phyloP scores from a whole-genome alignment of 2,329 filamentous ascomycete species.

The Epichloe festucae region DNA sequence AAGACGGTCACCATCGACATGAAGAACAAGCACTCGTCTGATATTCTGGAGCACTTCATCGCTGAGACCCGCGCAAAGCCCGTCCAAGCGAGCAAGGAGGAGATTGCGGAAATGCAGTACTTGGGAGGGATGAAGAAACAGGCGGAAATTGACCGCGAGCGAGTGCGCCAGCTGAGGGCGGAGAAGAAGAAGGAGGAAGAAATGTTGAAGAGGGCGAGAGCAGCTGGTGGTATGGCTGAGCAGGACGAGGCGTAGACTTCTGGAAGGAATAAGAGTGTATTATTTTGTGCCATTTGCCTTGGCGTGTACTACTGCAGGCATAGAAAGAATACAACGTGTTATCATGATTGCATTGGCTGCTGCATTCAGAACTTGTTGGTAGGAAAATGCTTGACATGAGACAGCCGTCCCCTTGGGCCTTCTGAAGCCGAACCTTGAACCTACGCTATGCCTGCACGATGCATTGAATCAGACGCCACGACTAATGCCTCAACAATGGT shows the following conservation, averaged over 20 bases:
- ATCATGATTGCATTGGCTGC: background rate
- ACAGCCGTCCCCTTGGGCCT: background rate
- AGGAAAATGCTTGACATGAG: background rate
- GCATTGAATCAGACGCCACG: background rate
- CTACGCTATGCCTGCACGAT: background rate
- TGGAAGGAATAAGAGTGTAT: background rate
- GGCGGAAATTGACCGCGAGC: conserved; percentile 40
- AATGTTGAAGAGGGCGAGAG: conserved; percentile 28
- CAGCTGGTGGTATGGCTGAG: conserved; percentile 24
- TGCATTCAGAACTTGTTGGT: background rate
- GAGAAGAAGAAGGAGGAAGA: conserved; percentile 50
- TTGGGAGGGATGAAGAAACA: conserved; percentile 40
- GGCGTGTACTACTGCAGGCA: conserved; percentile 13
- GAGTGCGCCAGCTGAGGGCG: conserved; percentile 37
- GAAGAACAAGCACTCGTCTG: conserved; percentile 44
- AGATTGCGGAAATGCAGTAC: conserved; percentile 43
- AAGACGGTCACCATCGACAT: conserved; percentile 46
- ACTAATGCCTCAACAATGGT: background rate
- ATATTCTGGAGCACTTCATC: conserved; percentile 52
- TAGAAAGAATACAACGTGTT: background rate
- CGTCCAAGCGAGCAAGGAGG: conserved; percentile 45
- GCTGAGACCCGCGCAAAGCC: conserved; percentile 45
- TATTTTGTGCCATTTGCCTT: conserved; percentile 8
- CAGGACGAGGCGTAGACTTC: conserved; percentile 16
- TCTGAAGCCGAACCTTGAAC: background rate